phyloP scores from a whole-genome alignment of 75 land plant genomes.

The Selaginella tamariscina region DNA sequence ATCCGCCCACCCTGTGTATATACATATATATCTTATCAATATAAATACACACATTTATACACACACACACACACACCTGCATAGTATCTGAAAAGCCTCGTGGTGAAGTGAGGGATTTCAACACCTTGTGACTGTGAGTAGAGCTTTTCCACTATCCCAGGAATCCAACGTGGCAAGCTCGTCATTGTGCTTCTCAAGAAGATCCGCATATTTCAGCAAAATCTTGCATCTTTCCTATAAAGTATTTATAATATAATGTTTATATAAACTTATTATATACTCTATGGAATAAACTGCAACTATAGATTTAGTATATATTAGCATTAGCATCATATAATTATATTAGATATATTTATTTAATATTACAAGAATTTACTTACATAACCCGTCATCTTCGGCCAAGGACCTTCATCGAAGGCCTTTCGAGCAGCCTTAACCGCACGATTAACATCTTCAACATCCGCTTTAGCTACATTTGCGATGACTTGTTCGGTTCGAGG shows the following conservation, averaged over 20 bases:
- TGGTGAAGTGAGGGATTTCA: constrained; percentile 48
- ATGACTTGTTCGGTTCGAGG: constrained; percentile 47
- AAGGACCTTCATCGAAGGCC: constrained; percentile 57
- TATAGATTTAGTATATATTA: too few species aligned
- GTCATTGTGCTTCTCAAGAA: constrained; percentile 66
- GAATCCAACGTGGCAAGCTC: constrained; percentile 78
- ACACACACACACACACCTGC: constrained; percentile 36
- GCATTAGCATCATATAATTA: too few species aligned
- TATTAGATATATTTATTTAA: too few species aligned
- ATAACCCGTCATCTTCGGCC: constrained; percentile 51
- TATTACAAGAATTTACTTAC: constrained; percentile 20
- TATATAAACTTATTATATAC: too few species aligned
- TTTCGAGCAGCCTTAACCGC: constrained; percentile 60
- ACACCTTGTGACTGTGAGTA: constrained; percentile 39
- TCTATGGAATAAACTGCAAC: too few species aligned
- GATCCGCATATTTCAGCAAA: constrained; percentile 49
- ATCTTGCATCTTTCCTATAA: constrained; percentile 49
- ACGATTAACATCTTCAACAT: constrained; percentile 7
- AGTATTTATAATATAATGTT: too few species aligned
- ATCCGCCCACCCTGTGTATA: constrained; percentile 84
- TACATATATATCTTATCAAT: too few species aligned
- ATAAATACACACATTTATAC: background rate
- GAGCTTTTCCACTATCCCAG: constrained; percentile 88
- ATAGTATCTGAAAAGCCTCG: constrained; percentile 53
- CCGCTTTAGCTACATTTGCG: constrained; percentile 12